These are phyloP conservation scores for Dendrocalamus latiflorus DNA, from an alignment of 202 grass and related monocot genomes.

Conservation along the genomic window DNA sequence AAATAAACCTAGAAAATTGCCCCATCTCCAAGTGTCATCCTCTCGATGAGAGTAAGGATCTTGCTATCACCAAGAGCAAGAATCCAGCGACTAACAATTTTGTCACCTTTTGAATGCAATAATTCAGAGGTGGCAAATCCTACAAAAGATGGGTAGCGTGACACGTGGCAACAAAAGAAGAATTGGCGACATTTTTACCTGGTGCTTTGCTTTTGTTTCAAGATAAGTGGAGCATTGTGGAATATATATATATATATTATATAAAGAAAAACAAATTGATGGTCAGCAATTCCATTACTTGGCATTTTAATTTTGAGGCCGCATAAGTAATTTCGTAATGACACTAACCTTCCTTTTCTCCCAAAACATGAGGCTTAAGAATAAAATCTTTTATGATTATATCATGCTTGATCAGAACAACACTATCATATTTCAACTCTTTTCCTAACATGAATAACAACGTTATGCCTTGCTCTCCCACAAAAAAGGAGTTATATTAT, in stretches of 20 bases:
- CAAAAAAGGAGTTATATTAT: background rate
- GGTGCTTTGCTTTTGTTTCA: slow-evolving; percentile 24
- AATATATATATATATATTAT: background rate
- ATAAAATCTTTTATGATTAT: slow-evolving; percentile 30
- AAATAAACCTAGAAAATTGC: too few species aligned
- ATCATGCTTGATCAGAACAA: slow-evolving; percentile 12
- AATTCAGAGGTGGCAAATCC: slow-evolving; percentile 8
- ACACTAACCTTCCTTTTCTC: background rate
- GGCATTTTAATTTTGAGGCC: slow-evolving; percentile 25
- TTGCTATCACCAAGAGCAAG: too few species aligned
- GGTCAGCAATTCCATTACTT: background rate
- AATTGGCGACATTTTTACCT: slow-evolving; percentile 1
- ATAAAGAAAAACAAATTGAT: background rate
- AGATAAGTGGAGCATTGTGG: slow-evolving; percentile 20
- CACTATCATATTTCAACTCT: background rate
- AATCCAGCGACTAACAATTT: too few species aligned
- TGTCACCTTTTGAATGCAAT: background rate
- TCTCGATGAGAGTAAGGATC: too few species aligned
- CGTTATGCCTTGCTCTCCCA: background rate
- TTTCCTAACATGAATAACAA: background rate
- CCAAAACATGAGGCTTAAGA: background rate
- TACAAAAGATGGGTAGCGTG: slow-evolving; percentile 16
- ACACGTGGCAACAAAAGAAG: slow-evolving; percentile 27
- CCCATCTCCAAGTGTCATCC: too few species aligned
- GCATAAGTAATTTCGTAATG: slow-evolving; percentile 11